Evolutionary conservation across 177 flowering plant species (phyloP), one percentile per base, ranked within the genome.

Genomic region (Vitis hybrid): DNA sequence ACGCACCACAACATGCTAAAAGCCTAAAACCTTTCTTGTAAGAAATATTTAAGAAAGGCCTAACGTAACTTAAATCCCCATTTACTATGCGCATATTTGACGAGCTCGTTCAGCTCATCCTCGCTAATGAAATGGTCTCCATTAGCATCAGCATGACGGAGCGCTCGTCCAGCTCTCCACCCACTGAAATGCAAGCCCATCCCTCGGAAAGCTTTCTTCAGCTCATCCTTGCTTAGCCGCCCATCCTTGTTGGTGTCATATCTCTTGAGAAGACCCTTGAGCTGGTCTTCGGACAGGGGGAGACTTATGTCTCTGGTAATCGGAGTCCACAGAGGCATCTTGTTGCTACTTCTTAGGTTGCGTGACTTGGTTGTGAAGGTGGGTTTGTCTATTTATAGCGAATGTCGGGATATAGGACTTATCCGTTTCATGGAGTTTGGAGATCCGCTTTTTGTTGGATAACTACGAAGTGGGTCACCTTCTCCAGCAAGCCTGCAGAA

Each of bases 31-130:
- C 5, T 39, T 39, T 39, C 45, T 39, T 5, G 45, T 39, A 39
- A 39, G 8, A 39, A 5, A 39, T 39, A 1, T 4, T 5, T 39
- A 7, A 39, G 45, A 39, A 39, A 39, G 45, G 45, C 7, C 45
- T 39, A 39, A 39, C 8, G 6, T 5, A 39, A 4, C 2, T 0
- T 39, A 39, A 39, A 39, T 4, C 45, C 45, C 45, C 45, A 39
- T 39, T 39, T 39, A 7, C 33, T 60, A 6, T 21, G 12, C 45
- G 52, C 65, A 16, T 72, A 72, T 13, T 60, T 57, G 31, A 60
- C 70, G 16, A 73, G 76, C 21, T 62, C 59, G 16, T 56, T 61
- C 48, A 73, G 14, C 67, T 73, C 76, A 1, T 68, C 72, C 3
- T 33, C 56, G 48, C 48, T 56, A 21, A 68, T 51, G 31, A 4